A percentile compares a stretch with the other conserved stretches of the same genome.
phyloP scores from a whole-genome alignment of 352 stramenopile species.

The Ophiocytium majus region DNA sequence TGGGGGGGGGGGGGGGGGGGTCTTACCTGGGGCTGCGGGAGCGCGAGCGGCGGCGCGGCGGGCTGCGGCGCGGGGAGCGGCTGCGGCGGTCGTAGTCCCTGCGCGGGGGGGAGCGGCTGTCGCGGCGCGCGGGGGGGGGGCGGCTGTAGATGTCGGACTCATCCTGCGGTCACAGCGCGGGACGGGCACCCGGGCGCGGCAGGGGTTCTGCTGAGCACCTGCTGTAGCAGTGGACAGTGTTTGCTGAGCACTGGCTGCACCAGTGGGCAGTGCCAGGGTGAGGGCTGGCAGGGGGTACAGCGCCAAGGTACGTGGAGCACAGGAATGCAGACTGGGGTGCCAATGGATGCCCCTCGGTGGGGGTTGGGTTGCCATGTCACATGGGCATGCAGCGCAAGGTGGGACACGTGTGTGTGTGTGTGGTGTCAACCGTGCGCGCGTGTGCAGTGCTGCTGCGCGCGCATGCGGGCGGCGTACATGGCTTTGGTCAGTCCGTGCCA shows the following conservation, averaged over 20 bases:
- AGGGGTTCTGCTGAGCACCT: not conserved
- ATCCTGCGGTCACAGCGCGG: conserved; percentile 16
- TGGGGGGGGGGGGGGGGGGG: too few relatives aligned
- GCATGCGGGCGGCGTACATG: too few relatives aligned
- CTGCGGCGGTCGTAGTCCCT: conserved; percentile 35
- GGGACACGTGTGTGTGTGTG: too few relatives aligned
- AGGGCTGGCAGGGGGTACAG: not conserved
- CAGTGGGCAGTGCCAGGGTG: not conserved
- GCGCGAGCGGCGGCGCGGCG: not conserved
- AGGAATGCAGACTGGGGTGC: too few relatives aligned
- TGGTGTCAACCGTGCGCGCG: too few relatives aligned
- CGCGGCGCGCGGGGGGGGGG: conserved; percentile 29
- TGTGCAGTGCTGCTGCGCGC: too few relatives aligned
- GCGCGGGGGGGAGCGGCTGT: conserved; percentile 40
- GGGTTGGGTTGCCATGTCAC: too few relatives aligned
- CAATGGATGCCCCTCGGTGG: too few relatives aligned
- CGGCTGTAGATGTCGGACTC: conserved; percentile 34
- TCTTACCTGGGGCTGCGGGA: conserved; percentile 23
- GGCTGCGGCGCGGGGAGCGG: conserved; percentile 29
- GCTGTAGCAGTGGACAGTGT: not conserved
- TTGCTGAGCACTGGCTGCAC: not conserved
- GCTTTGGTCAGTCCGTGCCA: too few relatives aligned
- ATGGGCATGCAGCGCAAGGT: too few relatives aligned
- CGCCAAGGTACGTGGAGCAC: too few relatives aligned
- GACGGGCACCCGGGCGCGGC: not conserved